Evolutionary conservation across 2,329 filamentous ascomycete genomes (phyloP).

Genomic region (Aspergillus carbonarius): DNA sequence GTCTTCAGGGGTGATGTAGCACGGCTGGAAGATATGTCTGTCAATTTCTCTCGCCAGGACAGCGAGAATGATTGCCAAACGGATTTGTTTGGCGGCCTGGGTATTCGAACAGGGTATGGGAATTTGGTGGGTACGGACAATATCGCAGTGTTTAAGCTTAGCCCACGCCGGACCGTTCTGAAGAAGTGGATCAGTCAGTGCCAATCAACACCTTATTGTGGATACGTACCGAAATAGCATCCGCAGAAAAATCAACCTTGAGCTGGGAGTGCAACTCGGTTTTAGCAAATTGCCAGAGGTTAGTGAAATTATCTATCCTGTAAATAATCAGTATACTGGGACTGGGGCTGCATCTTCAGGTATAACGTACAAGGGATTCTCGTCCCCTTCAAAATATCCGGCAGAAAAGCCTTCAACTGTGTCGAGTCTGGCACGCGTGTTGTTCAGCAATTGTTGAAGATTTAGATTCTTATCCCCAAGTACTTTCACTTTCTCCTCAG

Average conservation of each 20-base stretch:
- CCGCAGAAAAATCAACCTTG: neutral
- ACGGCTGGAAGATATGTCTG: constrained; percentile 35
- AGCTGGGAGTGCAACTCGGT: neutral
- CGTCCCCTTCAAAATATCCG: neutral
- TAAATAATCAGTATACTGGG: neutral
- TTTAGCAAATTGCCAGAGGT: neutral
- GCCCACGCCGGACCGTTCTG: constrained; percentile 10
- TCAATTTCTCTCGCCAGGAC: constrained; percentile 29
- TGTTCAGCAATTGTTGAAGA: neutral
- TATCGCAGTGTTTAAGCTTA: neutral
- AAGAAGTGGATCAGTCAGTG: neutral
- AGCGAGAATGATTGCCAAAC: constrained; percentile 29
- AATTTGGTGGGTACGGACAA: constrained; percentile 12
- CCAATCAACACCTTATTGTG: neutral
- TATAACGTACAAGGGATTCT: neutral
- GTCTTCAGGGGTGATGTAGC: constrained; percentile 24
- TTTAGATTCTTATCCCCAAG: neutral
- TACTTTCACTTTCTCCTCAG: neutral
- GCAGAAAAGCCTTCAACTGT: neutral
- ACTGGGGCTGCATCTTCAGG: neutral
- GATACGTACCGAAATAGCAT: neutral
- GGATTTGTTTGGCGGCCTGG: constrained; percentile 34
- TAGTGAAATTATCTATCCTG: neutral
- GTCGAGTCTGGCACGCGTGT: neutral
- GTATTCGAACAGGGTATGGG: constrained; percentile 35